A percentile compares a stretch with the other conserved stretches of the same genome.
Evolutionary conservation across 495 filamentous ascomycete genomes (phyloP).

Genomic region (Opeltia flavorubescens): DNA sequence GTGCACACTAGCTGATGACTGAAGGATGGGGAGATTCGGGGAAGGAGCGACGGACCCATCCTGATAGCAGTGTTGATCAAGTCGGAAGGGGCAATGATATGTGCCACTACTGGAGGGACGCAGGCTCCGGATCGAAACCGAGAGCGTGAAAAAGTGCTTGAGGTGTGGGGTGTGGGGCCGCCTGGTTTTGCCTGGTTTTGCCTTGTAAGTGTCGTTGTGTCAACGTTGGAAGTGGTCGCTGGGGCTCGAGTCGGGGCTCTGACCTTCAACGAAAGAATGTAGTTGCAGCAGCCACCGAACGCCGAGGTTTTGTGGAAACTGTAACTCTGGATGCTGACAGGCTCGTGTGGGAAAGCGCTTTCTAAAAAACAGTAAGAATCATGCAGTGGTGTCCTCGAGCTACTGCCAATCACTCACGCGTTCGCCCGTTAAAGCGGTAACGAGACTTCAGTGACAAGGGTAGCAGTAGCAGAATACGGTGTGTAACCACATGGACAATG

Average conservation of each 20-base stretch:
- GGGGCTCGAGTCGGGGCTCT: background rate
- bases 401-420: slow-evolving; percentile 2
- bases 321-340: background rate
- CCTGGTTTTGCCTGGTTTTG: slow-evolving; percentile 15
- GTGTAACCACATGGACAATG: no score
- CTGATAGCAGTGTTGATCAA: slow-evolving; percentile 6
- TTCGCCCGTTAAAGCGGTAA: background rate
- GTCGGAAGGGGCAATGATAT: slow-evolving; percentile 9
- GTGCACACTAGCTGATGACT: slow-evolving; percentile 14
- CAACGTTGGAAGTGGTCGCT: background rate
- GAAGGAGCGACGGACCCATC: slow-evolving; percentile 17
- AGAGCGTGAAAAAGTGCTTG: slow-evolving; percentile 5
- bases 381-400: background rate
- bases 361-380: background rate
- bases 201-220: slow-evolving; percentile 9
- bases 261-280: background rate
- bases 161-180: slow-evolving; percentile 15
- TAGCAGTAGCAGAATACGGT: background rate
- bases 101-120: slow-evolving; percentile 12
- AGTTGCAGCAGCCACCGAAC: slow-evolving; percentile 2
- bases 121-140: slow-evolving; percentile 11
- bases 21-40: slow-evolving; percentile 7
- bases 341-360: background rate
- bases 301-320: background rate
- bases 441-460: background rate